phyloP scores from a whole-genome alignment of 805 yeast species.

The Lachancea cidri region DNA sequence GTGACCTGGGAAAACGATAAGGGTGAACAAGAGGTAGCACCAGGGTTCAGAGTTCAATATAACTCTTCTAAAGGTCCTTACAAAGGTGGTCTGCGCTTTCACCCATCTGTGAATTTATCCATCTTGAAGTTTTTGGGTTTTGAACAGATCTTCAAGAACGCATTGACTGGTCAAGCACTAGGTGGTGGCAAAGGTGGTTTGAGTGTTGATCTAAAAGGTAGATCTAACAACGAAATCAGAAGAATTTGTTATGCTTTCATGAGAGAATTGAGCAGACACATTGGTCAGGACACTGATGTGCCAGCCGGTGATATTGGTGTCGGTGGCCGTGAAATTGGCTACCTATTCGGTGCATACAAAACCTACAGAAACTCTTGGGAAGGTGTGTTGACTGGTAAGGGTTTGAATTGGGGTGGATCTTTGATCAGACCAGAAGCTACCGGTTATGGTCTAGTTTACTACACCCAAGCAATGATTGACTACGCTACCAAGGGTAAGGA shows the following conservation, averaged over 20 bases:
- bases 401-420: constrained; percentile 98
- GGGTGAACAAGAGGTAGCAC: constrained; percentile 87
- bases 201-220: constrained; percentile 96
- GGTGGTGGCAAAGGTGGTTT: constrained; percentile 99
- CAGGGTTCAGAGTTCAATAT: constrained; percentile 97
- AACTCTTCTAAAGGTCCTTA: constrained; percentile 98
- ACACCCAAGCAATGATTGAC: constrained; percentile 96
- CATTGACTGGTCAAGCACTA: constrained; percentile 93
- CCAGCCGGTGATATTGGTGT: constrained; percentile 99
- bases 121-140: constrained; percentile 94
- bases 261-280: constrained; percentile 92
- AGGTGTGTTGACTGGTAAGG: constrained; percentile 98
- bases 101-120: constrained; percentile 93
- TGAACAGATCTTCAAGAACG: constrained; percentile 98
- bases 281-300: constrained; percentile 95
- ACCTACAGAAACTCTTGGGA: constrained; percentile 85
- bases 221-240: constrained; percentile 89
- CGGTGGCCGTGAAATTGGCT: constrained; percentile 92
- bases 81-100: constrained; percentile 98
- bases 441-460: constrained; percentile 96
- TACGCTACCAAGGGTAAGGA: constrained; percentile 87
- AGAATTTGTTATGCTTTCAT: constrained; percentile 94
- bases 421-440: constrained; percentile 99
- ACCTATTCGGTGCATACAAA: constrained; percentile 96
- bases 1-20: constrained; percentile 97